phyloP scores from a whole-genome alignment of 495 filamentous ascomycete species.

The Paragyromitra xinjiangensis region DNA sequence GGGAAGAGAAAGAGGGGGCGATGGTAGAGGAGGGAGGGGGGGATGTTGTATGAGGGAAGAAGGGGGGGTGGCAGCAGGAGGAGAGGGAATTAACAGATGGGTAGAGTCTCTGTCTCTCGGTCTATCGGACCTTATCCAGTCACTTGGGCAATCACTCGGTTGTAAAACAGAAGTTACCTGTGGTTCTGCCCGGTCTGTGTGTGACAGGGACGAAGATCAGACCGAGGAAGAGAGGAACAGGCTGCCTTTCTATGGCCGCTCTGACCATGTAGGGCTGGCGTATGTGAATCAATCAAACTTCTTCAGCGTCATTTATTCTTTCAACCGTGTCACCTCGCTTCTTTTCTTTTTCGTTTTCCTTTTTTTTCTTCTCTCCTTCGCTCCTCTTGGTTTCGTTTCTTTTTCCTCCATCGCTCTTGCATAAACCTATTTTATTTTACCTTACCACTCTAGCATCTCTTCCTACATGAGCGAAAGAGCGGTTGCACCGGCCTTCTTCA shows the following conservation, averaged over 20 bases:
- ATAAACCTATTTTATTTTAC: conserved; percentile 2
- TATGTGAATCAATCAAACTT: conserved; percentile 43
- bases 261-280: conserved; percentile 44
- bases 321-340: conserved; percentile 41
- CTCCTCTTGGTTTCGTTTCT: neutral
- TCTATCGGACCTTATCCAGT: conserved; percentile 29
- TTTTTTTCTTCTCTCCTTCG: neutral
- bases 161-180: conserved; percentile 15
- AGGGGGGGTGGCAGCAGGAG: neutral
- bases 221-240: conserved; percentile 1
- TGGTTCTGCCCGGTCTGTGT: conserved; percentile 14
- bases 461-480: conserved; percentile 16
- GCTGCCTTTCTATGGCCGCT: neutral
- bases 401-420: conserved; percentile 46
- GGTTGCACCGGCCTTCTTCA: conserved; percentile 21
- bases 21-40: neutral
- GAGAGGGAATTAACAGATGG: conserved; percentile 15
- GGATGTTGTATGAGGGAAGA: conserved; percentile 6
- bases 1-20: neutral
- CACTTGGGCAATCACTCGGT: conserved; percentile 40
- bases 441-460: conserved; percentile 20
- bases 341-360: neutral
- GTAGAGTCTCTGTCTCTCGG: conserved; percentile 5
- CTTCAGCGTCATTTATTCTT: conserved; percentile 27
- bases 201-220: conserved; percentile 26